Conservation (phyloP, 106 monocot species). For the Dioscorea alata region DNA sequence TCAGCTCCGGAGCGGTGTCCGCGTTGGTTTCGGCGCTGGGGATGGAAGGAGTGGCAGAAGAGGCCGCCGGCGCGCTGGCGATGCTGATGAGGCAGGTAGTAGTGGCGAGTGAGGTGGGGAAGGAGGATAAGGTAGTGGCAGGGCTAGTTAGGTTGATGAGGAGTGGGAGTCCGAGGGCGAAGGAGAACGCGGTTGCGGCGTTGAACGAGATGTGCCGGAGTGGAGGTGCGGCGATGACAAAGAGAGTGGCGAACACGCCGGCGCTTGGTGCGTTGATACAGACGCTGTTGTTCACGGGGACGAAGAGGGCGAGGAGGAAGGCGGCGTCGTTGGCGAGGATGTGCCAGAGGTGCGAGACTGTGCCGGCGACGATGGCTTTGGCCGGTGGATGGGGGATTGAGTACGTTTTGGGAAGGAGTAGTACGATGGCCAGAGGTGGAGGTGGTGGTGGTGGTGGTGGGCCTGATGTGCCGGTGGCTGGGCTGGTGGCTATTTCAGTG, state of each 20-base stretch:
- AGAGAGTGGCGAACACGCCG: slow-evolving; percentile 31
- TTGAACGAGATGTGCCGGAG: slow-evolving; percentile 49
- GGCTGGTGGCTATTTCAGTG: slow-evolving; percentile 21
- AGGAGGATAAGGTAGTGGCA: slow-evolving; percentile 7
- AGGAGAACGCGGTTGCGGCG: slow-evolving; percentile 57
- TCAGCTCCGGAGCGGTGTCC: slow-evolving; percentile 34
- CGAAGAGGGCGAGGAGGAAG: slow-evolving; percentile 56
- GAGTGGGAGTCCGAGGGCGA: slow-evolving; percentile 46
- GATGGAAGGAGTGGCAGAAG: slow-evolving; percentile 43
- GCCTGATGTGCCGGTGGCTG: slow-evolving; percentile 11
- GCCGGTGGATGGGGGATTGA: slow-evolving; percentile 9
- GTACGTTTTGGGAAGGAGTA: neutral
- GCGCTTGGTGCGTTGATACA: slow-evolving; percentile 34
- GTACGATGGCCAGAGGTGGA: slow-evolving; percentile 1
- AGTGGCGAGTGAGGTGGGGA: slow-evolving; percentile 15
- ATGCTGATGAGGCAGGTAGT: slow-evolving; percentile 33
- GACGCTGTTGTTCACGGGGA: slow-evolving; percentile 37
- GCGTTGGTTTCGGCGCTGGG: slow-evolving; percentile 36
- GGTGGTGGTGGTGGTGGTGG: slow-evolving; percentile 15
- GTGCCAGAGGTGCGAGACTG: slow-evolving; percentile 25
- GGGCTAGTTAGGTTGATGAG: slow-evolving; percentile 33
- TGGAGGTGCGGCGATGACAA: slow-evolving; percentile 25
- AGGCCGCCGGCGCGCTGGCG: slow-evolving; percentile 50
- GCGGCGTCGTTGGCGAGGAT: slow-evolving; percentile 36
- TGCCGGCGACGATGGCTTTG: neutral